Conservation (phyloP, 768 basidiomycete genomes). For the Collybiopsis luxurians region DNA sequence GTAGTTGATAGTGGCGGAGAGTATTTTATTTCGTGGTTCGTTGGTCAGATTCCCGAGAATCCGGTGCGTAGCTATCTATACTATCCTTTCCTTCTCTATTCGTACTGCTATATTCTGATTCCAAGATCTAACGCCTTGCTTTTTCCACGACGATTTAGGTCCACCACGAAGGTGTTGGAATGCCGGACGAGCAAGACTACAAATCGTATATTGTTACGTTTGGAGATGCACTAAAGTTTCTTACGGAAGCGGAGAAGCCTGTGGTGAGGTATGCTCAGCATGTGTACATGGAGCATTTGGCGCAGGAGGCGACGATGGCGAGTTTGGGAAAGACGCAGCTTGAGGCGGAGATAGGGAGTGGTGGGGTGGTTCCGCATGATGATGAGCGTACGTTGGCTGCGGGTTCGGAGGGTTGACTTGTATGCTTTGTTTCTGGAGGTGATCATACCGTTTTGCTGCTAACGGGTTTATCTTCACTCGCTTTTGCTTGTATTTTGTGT, state of each 20-base stretch:
- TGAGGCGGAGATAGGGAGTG: not conserved
- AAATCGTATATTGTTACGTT: slow-evolving; percentile 37
- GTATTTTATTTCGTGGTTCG: slow-evolving; percentile 56
- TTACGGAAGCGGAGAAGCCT: slow-evolving; percentile 27
- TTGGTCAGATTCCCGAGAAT: slow-evolving; percentile 48
- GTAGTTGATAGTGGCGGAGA: slow-evolving; percentile 34
- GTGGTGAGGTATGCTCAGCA: slow-evolving; percentile 39
- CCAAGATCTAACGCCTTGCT: too few species aligned
- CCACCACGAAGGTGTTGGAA: slow-evolving; percentile 47
- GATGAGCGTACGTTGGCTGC: too few species aligned
- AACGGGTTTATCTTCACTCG: too few species aligned
- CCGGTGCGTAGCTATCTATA: slow-evolving; percentile 37
- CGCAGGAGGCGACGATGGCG: not conserved
- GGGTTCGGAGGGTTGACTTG: too few species aligned
- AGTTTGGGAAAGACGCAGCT: not conserved
- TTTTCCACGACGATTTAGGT: slow-evolving; percentile 36
- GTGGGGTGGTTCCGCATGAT: too few species aligned
- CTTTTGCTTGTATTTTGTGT: too few species aligned
- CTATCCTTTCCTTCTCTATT: not conserved
- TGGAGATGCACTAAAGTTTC: slow-evolving; percentile 38
- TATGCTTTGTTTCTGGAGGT: too few species aligned
- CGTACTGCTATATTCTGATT: too few species aligned
- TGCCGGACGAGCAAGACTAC: slow-evolving; percentile 55
- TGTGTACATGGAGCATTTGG: slow-evolving; percentile 18
- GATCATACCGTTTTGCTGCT: too few species aligned